Base-by-base conservation (phyloP, 148 eudicot genomes). In the Vaccinium corymbosum region DNA sequence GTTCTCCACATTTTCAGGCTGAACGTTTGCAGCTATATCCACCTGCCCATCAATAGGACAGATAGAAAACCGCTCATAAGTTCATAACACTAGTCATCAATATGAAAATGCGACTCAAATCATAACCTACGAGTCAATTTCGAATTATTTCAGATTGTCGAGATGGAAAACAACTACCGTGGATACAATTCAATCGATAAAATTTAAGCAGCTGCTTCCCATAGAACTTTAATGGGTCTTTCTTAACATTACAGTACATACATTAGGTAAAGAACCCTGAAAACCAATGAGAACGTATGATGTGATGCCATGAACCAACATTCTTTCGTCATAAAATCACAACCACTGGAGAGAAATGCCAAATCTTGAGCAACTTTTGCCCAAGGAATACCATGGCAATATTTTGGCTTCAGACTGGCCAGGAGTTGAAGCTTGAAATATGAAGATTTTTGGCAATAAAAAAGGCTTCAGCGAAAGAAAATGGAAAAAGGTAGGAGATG, bases 11-110 rank as follows among this genome's bases (percentile, higher is more conserved):
- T 82, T 93, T 90, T 93, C 95, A 20, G 98, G 98, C 86, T 96
- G 98, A 75, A 96, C 95, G 76, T 96, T 96, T 78, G 92, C 94
- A 15, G 98, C 91, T 71, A 83, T 80, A 80, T 96, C 98, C 77
- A 96, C 94, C 98, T 96, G 91, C 84, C 72, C 29, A 76, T 49
- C 35, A 76, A 49, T 12, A 76, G 14, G 7, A 50, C n/a, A 75
- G 72, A 29, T 22, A 16, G 29, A 27, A 46, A 6, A 66, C 27
- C 14, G 27, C 17, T 35, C 12, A 19, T 50, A 11, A 49, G 59
- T 25, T 72, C 35, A 80, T 42, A 46, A 75, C 27, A 52, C 16
- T 5, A 46, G 78, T 19, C 53, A 19, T 10, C 15, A 46, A 3
- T 42, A 42, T 75, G 3, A 75, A 75, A 64, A 15, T 42, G 19